phyloP scores from a whole-genome alignment of 139 green algal species.

The Asterochloris sp. region DNA sequence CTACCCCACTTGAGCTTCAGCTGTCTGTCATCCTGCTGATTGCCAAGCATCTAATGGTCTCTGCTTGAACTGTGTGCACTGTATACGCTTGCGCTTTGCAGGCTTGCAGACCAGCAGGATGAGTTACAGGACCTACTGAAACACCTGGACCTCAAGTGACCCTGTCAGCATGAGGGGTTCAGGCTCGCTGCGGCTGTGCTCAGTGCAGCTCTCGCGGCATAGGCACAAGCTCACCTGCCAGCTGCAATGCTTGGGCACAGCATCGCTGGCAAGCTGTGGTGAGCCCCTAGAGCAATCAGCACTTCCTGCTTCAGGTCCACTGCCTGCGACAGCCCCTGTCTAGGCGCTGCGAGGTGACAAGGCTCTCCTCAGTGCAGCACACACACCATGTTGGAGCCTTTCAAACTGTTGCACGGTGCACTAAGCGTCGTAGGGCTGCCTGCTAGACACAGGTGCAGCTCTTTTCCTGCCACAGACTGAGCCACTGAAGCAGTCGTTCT shows the following conservation, averaged over 20 bases:
- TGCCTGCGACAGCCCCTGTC: neutral
- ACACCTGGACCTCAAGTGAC: constrained; percentile 19
- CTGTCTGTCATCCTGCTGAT: neutral
- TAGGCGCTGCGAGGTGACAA: neutral
- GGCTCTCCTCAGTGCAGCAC: neutral
- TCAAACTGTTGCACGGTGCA: neutral
- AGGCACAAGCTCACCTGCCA: no score
- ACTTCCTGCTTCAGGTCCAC: no score
- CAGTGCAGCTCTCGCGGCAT: no score
- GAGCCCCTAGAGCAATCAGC: no score
- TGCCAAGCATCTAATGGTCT: no score
- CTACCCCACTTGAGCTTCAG: neutral
- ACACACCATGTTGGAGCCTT: neutral
- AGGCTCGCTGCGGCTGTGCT: no score
- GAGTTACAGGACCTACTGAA: constrained; percentile 31
- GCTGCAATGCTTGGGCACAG: no score
- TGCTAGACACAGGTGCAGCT: neutral
- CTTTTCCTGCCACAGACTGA: neutral
- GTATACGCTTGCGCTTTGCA: neutral
- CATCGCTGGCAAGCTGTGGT: no score
- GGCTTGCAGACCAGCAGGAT: constrained; percentile 14
- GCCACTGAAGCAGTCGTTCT: neutral
- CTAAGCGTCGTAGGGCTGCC: neutral
- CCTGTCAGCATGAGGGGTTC: no score
- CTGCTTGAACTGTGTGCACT: no score